Evolutionary conservation across 164 flowering plant species (phyloP), one percentile per base, ranked within the genome.

Genomic region (Piper longum): DNA sequence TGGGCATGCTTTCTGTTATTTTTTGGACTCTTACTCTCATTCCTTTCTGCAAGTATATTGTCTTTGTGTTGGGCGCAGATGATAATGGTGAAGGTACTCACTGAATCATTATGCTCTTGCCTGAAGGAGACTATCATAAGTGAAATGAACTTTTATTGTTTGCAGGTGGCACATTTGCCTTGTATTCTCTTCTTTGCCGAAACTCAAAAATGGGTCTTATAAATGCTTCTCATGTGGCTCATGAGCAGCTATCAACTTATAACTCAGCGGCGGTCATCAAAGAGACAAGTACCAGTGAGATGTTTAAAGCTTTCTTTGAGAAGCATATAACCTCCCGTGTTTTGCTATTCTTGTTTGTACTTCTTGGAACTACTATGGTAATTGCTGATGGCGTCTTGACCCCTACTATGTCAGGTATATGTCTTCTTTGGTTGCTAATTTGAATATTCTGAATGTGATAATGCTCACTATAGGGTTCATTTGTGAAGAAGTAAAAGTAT

Each of bases 131-230:
- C 14, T 9, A 48, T 5, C 11, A 9, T 48, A 48, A 5, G 3
- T 7, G 4, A 8, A 57, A 26, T 5, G 13, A 18, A 13, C 16
- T 41, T 26, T 57, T 41, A 26, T 7, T 16, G 26, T 66, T 43
- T 71, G 3, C 68, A 83, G 87, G 87, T 43, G 88, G 88, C 36
- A 83, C 88, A 5, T 84, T 84, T 79, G 85, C 88, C n/a, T 58
- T 84, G 67, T 84, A 84, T 65, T 80, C 88, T 4, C 54, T 84
- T 41, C 79, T 84, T 19, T 81, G 83, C 44, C 70, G 85, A 48
- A 75, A 74, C 42, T 64, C 79, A 51, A 81, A 68, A 65, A 54
- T 79, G 64, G 73, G 84, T 18, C 73, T 81, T 43, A 65, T 80
- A 62, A 68, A 58, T 56, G 52, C 72, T 56, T 66, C 63, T 36